Evolutionary conservation across 2,329 filamentous ascomycete genomes (phyloP), one percentile per base, ranked within the genome.

Genomic region (Ascochyta fabae): DNA sequence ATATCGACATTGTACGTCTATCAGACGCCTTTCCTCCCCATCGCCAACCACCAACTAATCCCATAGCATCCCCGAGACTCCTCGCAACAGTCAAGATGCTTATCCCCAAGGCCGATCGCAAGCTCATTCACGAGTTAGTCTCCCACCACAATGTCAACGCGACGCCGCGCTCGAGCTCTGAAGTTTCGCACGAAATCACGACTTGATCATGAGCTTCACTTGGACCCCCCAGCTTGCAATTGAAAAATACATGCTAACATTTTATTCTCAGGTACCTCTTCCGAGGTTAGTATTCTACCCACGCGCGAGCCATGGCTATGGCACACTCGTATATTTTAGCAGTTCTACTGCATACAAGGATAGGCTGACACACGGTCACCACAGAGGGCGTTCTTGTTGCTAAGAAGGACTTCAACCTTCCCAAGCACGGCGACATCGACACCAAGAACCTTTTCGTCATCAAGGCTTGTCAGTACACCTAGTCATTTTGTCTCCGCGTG

Each of bases 41-140:
- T 56, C 57, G 55, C 47, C 58, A 49, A 50, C 57, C 40, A 48
- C 29, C 56, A 42, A 57, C 55, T 57, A 58, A 53, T 29, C 34
- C 47, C 34, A 48, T 60, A 67, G 58, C 69, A 70, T 64, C 64
- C 53, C 58, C 64, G 58, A 65, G 54, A 58, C 59, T 61, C 56
- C 48, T 64, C 63, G 49, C 62, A 67, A 66, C 76, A 74, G 77
- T 74, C 76, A 80, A 79, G 71, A 81, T 81, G 95, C 90, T 99
- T 86, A 99, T 99, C 83, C 95, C 95, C 81, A 98, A 98, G 90
- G 90, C 92, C 83, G 95, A 99, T 86, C 93, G 96, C 86, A 99
- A 99, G 91, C 92, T 92, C 90, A 98, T 99, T 85, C 95, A 99
- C 88, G 94, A 94, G 90, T 96, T 94, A 90, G 91, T 99, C 89